Evolutionary conservation across 768 basidiomycete genomes (phyloP).

Genomic region (Chiua virens): DNA sequence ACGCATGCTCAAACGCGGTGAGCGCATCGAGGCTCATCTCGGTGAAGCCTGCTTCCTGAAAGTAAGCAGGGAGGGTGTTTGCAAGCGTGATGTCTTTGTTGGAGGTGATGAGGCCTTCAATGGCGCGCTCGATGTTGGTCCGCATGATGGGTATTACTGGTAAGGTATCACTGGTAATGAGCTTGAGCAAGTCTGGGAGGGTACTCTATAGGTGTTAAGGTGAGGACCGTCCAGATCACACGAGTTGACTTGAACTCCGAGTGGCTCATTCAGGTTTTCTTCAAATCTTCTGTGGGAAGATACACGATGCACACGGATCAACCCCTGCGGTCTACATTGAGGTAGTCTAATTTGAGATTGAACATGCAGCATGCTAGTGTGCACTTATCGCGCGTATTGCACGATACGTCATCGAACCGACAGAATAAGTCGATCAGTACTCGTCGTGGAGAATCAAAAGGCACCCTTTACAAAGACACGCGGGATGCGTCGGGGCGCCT

Average conservation of each 20-base stretch:
- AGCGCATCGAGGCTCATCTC: conserved; percentile 7
- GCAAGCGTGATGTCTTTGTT: conserved; percentile 6
- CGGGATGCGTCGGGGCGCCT: too few relatives aligned
- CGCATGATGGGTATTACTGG: conserved; percentile 1
- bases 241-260: background rate
- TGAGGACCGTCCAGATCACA: background rate
- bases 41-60: conserved; percentile 12
- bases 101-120: conserved; percentile 7
- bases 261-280: background rate
- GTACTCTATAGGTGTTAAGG: background rate
- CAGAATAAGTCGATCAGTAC: too few relatives aligned
- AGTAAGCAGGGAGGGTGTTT: conserved; percentile 8
- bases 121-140: conserved; percentile 13
- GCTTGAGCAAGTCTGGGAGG: background rate
- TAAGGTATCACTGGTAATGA: background rate
- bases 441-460: too few relatives aligned
- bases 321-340: too few relatives aligned
- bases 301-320: too few relatives aligned
- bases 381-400: too few relatives aligned
- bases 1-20: conserved; percentile 14
- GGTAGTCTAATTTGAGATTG: too few relatives aligned
- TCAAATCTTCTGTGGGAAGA: background rate
- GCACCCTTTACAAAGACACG: too few relatives aligned
- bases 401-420: too few relatives aligned
- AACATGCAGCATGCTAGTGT: too few relatives aligned